Evolutionary conservation across 2,329 filamentous ascomycete species (phyloP).

Genomic region (Orbilia brochopaga): DNA sequence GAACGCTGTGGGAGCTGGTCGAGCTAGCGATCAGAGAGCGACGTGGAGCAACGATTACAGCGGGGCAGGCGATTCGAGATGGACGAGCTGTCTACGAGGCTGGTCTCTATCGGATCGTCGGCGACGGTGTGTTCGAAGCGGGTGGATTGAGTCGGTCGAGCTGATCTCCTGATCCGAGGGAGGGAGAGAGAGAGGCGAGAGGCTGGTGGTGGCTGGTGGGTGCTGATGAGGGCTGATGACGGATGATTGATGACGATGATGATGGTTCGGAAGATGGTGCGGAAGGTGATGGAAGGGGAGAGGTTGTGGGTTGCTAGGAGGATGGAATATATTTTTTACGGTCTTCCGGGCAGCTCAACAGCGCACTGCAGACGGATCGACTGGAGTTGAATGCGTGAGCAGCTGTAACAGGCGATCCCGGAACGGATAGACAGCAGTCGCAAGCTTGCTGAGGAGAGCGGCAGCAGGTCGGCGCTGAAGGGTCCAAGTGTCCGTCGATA

Average conservation of each 20-base stretch:
- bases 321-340: neutral
- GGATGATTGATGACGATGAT: neutral
- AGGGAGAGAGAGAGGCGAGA: neutral
- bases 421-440: slow-evolving; percentile 15
- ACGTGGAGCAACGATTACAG: neutral
- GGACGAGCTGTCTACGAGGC: neutral
- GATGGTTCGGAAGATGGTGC: slow-evolving; percentile 7
- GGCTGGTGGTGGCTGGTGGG: neutral
- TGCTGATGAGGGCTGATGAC: too few relatives aligned
- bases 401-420: neutral
- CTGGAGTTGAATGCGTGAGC: neutral
- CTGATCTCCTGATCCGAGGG: neutral
- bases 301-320: slow-evolving; percentile 5
- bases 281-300: neutral
- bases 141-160: neutral
- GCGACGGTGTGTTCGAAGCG: neutral
- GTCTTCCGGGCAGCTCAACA: neutral
- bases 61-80: neutral
- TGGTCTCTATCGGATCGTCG: neutral
- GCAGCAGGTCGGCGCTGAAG: neutral
- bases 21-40: slow-evolving; percentile 20
- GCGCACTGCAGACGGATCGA: neutral
- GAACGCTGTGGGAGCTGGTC: slow-evolving; percentile 7
- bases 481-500: neutral
- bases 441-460: neutral